Base-by-base conservation (phyloP, 352 stramenopile genomes). In the Phytophthora pistaciae region DNA sequence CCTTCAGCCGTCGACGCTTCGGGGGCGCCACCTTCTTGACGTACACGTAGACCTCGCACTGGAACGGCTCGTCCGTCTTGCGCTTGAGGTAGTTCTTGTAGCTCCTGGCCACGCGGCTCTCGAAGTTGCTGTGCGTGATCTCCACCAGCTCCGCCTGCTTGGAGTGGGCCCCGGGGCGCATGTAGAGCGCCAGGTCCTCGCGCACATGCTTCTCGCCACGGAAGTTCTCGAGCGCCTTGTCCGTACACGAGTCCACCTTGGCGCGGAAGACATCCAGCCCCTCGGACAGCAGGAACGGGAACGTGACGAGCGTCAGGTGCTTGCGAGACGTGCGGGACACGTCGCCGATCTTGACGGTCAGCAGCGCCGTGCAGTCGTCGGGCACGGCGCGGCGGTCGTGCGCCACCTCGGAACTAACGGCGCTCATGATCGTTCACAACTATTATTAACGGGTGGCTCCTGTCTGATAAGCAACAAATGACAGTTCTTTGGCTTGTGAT, bases 81-180 rank as follows among this genome's bases (percentile, higher is more conserved):
- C 83, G 81, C 74, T 93, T 93, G 65, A 95, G 80, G 60, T 87
- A 93, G 52, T 95, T 95, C 50, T 82, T 84, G 72, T 91, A 93
- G 29, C 83, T 89, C 56, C 88, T 82, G 62, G 82, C 78, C 57
- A 95, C 82, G 31, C 88, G 86, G 18, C 70, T 72, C 62, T 92
- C 83, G 64, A 95, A 95, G 68, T 93, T 95, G 31, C 54, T 66
- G 25, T 80, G 64, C 10, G 73, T 82, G 64, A 95, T 78, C 58
- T 89, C 71, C 58, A 95, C 86, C 54, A 93, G 79, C 63, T 93
- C 88, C n/a, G 84, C 79, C 68, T 95, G 88, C 65, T 93, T 95
- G 29, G 88, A 93, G 72, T 93, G 86, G 49, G 86, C 82, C 3
- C 83, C 83, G 7, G 88, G 88, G 3, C 80, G 79, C 68, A 95